Base-by-base conservation (phyloP, 2,329 filamentous ascomycete species). In the Cryphonectria japonica region DNA sequence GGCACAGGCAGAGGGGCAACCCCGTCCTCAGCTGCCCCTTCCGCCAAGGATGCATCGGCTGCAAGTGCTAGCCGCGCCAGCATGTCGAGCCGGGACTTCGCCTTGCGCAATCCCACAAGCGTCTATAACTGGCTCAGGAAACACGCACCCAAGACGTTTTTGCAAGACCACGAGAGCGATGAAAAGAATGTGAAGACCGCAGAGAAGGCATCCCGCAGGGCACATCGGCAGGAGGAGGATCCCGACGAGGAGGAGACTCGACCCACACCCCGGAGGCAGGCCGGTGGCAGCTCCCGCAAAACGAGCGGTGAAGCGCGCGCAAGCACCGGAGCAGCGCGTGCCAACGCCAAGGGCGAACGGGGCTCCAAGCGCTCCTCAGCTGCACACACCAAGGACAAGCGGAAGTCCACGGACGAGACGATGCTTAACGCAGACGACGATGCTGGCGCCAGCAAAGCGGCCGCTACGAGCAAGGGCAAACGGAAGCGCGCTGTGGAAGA, bases 61-160 rank as follows among this genome's bases (percentile, higher is more conserved):
- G 82, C 81, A 75, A 81, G 76, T 75, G 79, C 79, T 70, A 78
- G 78, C 60, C 85, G 89, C 69, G 59, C 59, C 29, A 65, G 69
- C 59, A 69, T 69, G 52, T 67, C 71, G 26, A 81, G 82, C 73
- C 71, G 87, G 84, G 80, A 86, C 81, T 78, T 86, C 66, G 85
- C 86, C 39, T 81, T 94, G 34, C 88, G 88, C 67, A 98, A 98
- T 79, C 94, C 95, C 0, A 93, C 94, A 59, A 97, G 93, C 71
- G 95, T 97, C 3, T 97, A 97, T 83, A 98, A 97, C 80, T 99
- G 96, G 96, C 88, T 99, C 16, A 89, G 93, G 73, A 91, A 93
- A 78, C 87, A 97, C 80, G 91, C 93, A 71, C 93, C 94, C 3
- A 91, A 95, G 79, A 91, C 94, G 65, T 95, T 97, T 83, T 83